These are phyloP conservation scores for Ensete ventricosum DNA, from an alignment of 176 grass and related monocot genomes.

Conservation along the genomic window DNA sequence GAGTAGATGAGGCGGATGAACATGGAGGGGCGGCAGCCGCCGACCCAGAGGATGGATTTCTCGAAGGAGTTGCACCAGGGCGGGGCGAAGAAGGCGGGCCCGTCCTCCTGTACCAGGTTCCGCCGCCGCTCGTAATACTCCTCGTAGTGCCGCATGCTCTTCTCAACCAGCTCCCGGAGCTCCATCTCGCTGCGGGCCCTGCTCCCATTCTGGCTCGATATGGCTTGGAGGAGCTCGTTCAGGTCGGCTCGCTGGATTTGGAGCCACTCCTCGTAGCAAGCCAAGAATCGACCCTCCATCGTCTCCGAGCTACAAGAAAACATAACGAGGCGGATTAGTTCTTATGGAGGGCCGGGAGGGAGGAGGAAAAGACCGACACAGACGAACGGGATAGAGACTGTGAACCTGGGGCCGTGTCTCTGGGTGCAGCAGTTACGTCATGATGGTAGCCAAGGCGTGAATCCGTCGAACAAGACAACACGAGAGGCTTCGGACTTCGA, in stretches of 20 bases:
- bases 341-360: neutral
- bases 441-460: too few relatives aligned
- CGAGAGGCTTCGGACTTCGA: too few relatives aligned
- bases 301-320: neutral
- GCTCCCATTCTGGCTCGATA: neutral
- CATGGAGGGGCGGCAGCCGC: constrained; percentile 62
- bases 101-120: constrained; percentile 24
- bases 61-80: constrained; percentile 79
- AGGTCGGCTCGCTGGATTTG: neutral
- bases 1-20: constrained; percentile 58
- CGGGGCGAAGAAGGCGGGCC: constrained; percentile 40
- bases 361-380: too few relatives aligned
- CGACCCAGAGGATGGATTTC: constrained; percentile 59
- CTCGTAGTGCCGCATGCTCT: constrained; percentile 51
- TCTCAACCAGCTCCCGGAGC: constrained; percentile 23
- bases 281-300: neutral
- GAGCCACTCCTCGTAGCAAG: constrained; percentile 4
- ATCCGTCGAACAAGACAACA: too few relatives aligned
- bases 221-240: constrained; percentile 4
- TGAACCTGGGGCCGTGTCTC: too few relatives aligned
- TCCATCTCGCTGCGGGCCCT: constrained; percentile 25
- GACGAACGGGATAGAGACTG: too few relatives aligned
- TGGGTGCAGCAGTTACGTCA: too few relatives aligned
- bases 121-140: constrained; percentile 38
- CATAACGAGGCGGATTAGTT: neutral